Evolutionary conservation across 2,329 filamentous ascomycete species (phyloP).

Genomic region (Moelleriella libera): DNA sequence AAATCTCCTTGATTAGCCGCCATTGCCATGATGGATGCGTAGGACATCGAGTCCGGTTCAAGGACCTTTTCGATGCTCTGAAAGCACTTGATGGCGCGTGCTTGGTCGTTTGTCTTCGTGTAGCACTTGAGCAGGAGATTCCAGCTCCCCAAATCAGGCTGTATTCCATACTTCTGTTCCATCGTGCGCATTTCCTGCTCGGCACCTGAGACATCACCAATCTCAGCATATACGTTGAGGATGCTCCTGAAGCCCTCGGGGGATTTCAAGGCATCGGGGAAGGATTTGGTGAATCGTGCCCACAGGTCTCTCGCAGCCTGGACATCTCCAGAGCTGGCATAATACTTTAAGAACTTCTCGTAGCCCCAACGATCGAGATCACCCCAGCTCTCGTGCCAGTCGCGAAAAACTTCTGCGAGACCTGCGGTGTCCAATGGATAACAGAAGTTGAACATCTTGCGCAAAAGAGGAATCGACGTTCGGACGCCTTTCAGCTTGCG

Average conservation of each 20-base stretch:
- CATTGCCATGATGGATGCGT: slow-evolving; percentile 61
- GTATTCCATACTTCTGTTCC: slow-evolving; percentile 33
- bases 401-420: slow-evolving; percentile 31
- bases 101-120: slow-evolving; percentile 49
- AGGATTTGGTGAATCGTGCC: slow-evolving; percentile 24
- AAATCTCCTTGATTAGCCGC: slow-evolving; percentile 60
- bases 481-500: slow-evolving; percentile 23
- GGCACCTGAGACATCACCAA: slow-evolving; percentile 48
- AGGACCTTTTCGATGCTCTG: slow-evolving; percentile 37
- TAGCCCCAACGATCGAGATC: slow-evolving; percentile 29
- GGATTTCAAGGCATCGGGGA: slow-evolving; percentile 17
- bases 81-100: slow-evolving; percentile 52
- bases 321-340: slow-evolving; percentile 33
- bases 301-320: slow-evolving; percentile 29
- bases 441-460: slow-evolving; percentile 29
- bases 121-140: slow-evolving; percentile 67
- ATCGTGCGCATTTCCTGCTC: slow-evolving; percentile 50
- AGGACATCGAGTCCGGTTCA: slow-evolving; percentile 48
- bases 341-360: slow-evolving; percentile 32
- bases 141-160: slow-evolving; percentile 50
- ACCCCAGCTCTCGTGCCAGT: slow-evolving; percentile 29
- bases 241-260: slow-evolving; percentile 38
- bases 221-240: slow-evolving; percentile 56
- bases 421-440: slow-evolving; percentile 21
- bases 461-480: slow-evolving; percentile 24